These are phyloP conservation scores for Salix koriyanagi DNA, from an alignment of 345 rosid species.

Conservation along the genomic window DNA sequence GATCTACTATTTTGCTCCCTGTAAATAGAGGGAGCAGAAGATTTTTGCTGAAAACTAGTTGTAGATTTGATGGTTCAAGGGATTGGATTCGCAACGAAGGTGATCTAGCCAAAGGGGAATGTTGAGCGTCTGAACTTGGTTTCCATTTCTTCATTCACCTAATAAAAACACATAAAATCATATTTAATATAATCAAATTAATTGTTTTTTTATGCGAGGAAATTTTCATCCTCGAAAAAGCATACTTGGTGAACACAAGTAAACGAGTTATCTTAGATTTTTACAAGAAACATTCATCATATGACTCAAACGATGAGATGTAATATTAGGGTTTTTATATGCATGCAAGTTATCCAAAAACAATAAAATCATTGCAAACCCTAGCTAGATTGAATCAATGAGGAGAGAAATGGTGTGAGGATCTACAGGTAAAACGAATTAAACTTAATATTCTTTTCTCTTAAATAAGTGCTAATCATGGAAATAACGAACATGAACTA, in stretches of 20 bases:
- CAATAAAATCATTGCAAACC: neutral
- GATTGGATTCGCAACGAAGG: conserved; percentile 47
- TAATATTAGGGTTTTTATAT: neutral
- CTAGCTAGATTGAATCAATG: neutral
- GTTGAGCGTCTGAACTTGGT: conserved; percentile 33
- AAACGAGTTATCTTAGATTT: too few species aligned
- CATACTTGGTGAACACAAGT: accelerated
- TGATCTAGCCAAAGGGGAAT: conserved; percentile 32
- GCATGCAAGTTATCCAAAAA: neutral
- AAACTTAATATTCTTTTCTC: neutral
- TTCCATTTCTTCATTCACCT: conserved; percentile 86
- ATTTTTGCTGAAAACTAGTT: conserved; percentile 28
- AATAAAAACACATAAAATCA: neutral
- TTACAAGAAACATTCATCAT: too few species aligned
- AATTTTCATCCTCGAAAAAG: too few species aligned
- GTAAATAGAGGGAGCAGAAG: conserved; percentile 55
- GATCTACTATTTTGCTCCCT: conserved; percentile 57
- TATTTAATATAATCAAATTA: neutral
- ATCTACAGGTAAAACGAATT: neutral
- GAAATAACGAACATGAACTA: neutral
- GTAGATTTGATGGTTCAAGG: conserved; percentile 39
- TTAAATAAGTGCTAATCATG: neutral
- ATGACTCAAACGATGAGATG: too few species aligned
- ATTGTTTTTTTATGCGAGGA: too few species aligned
- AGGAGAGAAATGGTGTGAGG: neutral